These are phyloP conservation scores for Corinectria fuckeliana DNA, from an alignment of 2,329 filamentous ascomycete genomes.

Conservation along the genomic window DNA sequence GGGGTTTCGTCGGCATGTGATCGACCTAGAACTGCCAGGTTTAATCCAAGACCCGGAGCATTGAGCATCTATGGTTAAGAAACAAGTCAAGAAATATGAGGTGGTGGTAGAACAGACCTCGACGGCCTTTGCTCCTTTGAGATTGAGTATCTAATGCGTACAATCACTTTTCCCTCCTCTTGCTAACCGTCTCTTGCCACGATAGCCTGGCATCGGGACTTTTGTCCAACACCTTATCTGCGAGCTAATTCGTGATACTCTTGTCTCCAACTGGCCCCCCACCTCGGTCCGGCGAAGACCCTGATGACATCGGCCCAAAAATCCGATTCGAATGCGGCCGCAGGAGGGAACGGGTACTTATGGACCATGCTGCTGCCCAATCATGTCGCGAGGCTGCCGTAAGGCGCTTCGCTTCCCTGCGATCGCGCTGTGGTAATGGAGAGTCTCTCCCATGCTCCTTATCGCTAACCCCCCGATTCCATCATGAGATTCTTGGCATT, in stretches of 20 bases:
- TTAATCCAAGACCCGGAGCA: too few species aligned
- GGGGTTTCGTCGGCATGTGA: too few species aligned
- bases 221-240: neutral
- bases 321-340: neutral
- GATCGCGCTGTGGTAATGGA: neutral
- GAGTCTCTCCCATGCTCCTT: neutral
- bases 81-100: too few species aligned
- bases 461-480: neutral
- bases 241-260: neutral
- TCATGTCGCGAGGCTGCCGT: too few species aligned
- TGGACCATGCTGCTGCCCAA: neutral
- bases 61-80: too few species aligned
- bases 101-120: too few species aligned
- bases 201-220: neutral
- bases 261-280: neutral
- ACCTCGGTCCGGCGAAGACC: neutral
- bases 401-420: neutral
- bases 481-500: neutral
- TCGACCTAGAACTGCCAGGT: neutral
- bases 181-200: neutral
- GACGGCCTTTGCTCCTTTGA: too few species aligned
- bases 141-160: too few species aligned
- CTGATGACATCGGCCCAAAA: neutral
- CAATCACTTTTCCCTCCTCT: too few species aligned
- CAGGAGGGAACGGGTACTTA: neutral